Evolutionary conservation across 2,329 filamentous ascomycete species (phyloP).

Genomic region (Elsinoe necatrix): DNA sequence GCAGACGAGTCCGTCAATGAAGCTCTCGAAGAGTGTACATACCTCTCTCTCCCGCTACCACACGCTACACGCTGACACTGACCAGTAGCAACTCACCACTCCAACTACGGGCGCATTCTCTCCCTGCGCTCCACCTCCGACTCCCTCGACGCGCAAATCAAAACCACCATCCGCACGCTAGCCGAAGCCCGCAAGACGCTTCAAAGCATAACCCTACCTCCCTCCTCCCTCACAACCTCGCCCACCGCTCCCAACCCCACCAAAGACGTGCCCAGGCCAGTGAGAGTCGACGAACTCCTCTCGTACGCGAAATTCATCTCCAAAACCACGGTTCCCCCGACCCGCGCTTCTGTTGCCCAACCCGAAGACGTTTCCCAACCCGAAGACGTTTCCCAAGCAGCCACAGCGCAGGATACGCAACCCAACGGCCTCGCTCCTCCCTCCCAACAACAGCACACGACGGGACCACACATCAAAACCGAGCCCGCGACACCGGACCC

Average conservation of each 20-base stretch:
- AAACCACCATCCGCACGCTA: slow-evolving; percentile 59
- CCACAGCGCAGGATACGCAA: not conserved
- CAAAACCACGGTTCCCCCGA: slow-evolving; percentile 67
- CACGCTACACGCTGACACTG: not conserved
- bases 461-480: slow-evolving; percentile 23
- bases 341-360: slow-evolving; percentile 28
- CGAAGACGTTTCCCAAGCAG: not conserved
- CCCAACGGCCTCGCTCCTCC: slow-evolving; percentile 13
- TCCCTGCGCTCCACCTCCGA: slow-evolving; percentile 58
- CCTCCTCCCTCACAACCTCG: slow-evolving; percentile 45
- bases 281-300: slow-evolving; percentile 66
- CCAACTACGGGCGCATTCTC: slow-evolving; percentile 61
- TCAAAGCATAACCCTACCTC: slow-evolving; percentile 52
- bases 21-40: slow-evolving; percentile 56
- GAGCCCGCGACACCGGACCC: slow-evolving; percentile 27
- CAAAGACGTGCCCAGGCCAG: slow-evolving; percentile 32
- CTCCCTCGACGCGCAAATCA: slow-evolving; percentile 63
- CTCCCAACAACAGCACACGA: not conserved
- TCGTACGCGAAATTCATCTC: slow-evolving; percentile 71
- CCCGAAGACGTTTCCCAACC: slow-evolving; percentile 17
- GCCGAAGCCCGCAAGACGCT: slow-evolving; percentile 67
- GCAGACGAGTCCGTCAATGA: slow-evolving; percentile 61
- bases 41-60: not conserved
- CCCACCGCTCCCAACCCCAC: slow-evolving; percentile 31
- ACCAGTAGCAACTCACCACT: slow-evolving; percentile 64